These are phyloP conservation scores for Acanthamoeba healyi DNA, from an alignment of 208 protist genomes.

Conservation along the genomic window DNA sequence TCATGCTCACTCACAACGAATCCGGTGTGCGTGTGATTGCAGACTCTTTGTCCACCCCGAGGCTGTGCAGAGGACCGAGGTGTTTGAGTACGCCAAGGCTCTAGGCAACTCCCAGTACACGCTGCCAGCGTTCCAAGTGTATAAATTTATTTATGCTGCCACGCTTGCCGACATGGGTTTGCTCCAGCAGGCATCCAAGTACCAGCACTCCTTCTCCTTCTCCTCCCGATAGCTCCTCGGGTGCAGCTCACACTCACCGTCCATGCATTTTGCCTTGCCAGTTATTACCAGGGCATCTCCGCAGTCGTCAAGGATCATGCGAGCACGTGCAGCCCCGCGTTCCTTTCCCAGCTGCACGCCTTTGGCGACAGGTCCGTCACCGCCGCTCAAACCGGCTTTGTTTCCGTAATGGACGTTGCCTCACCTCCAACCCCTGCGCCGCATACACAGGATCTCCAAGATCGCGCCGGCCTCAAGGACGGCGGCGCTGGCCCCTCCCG, in stretches of 20 bases:
- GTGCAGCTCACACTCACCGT: too few species aligned
- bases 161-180: constrained; percentile 66
- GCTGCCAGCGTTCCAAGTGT: constrained; percentile 72
- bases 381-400: too few species aligned
- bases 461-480: background rate
- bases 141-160: constrained; percentile 75
- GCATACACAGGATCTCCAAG: too few species aligned
- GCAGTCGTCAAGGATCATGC: background rate
- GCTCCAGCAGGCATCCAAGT: constrained; percentile 49
- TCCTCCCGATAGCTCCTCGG: too few species aligned
- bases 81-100: constrained; percentile 66
- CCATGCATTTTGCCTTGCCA: too few species aligned
- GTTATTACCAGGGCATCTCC: background rate
- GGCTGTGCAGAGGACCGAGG: constrained; percentile 61
- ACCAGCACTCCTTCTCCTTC: background rate
- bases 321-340: background rate
- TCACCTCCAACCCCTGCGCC: too few species aligned
- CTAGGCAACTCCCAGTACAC: constrained; percentile 73
- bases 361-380: background rate
- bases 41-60: constrained; percentile 50
- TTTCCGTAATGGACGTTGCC: too few species aligned
- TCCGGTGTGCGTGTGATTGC: background rate
- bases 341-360: background rate
- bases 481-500: background rate
- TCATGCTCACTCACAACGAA: background rate